A percentile compares a stretch with the other conserved stretches of the same genome.
phyloP scores from a whole-genome alignment of 495 filamentous ascomycete genomes.

The Staphylotrichum tortipilum region DNA sequence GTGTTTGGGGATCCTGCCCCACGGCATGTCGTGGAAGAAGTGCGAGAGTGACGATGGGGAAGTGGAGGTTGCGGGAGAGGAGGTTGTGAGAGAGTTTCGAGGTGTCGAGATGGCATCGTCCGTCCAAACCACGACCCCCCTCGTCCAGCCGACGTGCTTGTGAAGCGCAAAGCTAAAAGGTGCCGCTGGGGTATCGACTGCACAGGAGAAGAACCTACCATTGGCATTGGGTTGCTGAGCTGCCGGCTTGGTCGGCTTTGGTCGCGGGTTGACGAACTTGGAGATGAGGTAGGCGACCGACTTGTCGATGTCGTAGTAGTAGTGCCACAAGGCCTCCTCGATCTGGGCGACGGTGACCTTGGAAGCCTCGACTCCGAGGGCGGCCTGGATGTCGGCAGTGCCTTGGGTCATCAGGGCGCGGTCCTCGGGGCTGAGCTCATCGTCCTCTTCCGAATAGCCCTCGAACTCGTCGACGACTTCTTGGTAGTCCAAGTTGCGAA shows the following conservation, averaged over 20 bases:
- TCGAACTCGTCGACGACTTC: conserved; percentile 56
- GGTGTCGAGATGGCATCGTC: neutral
- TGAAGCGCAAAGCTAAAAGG: neutral
- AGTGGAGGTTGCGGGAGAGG: neutral
- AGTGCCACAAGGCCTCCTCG: conserved; percentile 86
- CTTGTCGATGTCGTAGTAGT: conserved; percentile 88
- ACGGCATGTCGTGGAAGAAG: conserved; percentile 80
- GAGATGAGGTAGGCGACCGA: conserved; percentile 67
- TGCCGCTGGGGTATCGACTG: conserved; percentile 1
- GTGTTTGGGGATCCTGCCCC: conserved; percentile 66
- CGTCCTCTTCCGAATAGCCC: conserved; percentile 38
- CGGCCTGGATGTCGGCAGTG: conserved; percentile 44
- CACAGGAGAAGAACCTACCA: conserved; percentile 43
- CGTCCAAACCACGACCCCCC: neutral
- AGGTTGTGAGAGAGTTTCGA: neutral
- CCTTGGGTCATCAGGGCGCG: conserved; percentile 47
- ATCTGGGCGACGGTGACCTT: conserved; percentile 62
- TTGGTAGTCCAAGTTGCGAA: conserved; percentile 52
- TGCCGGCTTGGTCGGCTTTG: conserved; percentile 21
- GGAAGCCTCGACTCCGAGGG: conserved; percentile 42
- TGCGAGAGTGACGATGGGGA: conserved; percentile 7
- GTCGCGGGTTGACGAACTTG: conserved; percentile 40
- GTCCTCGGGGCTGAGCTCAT: conserved; percentile 53
- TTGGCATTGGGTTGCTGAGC: conserved; percentile 34
- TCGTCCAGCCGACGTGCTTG: conserved; percentile 6